phyloP scores from a whole-genome alignment of 495 filamentous ascomycete genomes.

The Acidiella bohemica region DNA sequence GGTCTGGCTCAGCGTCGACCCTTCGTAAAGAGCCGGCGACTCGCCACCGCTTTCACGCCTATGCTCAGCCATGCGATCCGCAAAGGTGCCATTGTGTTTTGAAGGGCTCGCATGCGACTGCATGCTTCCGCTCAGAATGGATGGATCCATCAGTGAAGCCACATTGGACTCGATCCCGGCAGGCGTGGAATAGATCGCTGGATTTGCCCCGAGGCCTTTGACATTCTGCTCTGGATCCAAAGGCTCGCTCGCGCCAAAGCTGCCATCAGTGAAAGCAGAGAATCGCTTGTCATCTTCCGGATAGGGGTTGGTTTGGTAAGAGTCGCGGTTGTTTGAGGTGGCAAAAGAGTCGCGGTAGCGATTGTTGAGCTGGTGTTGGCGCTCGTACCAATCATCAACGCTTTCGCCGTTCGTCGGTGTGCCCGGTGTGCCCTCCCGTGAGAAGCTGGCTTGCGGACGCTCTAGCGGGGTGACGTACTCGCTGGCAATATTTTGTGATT shows the following conservation, averaged over 20 bases:
- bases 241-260: conserved; percentile 43
- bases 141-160: conserved; percentile 65
- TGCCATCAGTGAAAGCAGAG: conserved; percentile 55
- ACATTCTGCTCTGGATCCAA: conserved; percentile 53
- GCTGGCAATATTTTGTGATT: conserved; percentile 8
- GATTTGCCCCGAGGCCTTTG: conserved; percentile 53
- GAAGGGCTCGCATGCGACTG: conserved; percentile 1
- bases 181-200: conserved; percentile 56
- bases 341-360: conserved; percentile 38
- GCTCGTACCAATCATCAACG: conserved; percentile 39
- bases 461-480: conserved; percentile 31
- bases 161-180: conserved; percentile 74
- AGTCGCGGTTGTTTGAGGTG: conserved; percentile 24
- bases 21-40: conserved; percentile 17
- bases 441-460: conserved; percentile 26
- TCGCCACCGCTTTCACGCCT: conserved; percentile 18
- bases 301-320: conserved; percentile 32
- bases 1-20: conserved; percentile 18
- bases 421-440: conserved; percentile 27
- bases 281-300: conserved; percentile 40
- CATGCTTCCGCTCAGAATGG: conserved; percentile 40
- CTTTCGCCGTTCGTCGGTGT: conserved; percentile 26
- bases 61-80: conserved; percentile 9
- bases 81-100: conserved; percentile 7
- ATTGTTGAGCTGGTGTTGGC: conserved; percentile 42